A percentile compares a stretch with the other conserved stretches of the same genome.
Conservation (phyloP, 208 protist genomes). For the Wallacemonas sp. region DNA sequence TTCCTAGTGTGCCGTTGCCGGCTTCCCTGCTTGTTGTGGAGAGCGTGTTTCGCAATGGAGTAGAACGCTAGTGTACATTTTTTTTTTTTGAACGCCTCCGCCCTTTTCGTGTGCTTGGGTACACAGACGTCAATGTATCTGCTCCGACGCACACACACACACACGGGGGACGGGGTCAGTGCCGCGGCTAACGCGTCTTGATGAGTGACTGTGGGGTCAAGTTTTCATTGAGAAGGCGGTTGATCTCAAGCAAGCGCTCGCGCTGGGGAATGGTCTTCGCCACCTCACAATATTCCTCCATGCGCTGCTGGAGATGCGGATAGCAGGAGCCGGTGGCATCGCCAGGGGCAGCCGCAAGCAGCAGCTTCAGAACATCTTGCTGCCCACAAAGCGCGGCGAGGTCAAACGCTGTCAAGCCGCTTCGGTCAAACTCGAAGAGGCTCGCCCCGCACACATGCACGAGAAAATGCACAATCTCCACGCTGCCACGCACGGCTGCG, state of each 20-base stretch:
- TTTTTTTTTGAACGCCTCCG: too few species aligned
- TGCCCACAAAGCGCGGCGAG: slow-evolving; percentile 72
- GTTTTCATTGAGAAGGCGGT: slow-evolving; percentile 39
- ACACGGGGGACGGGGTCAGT: too few species aligned
- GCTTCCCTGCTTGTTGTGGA: too few species aligned
- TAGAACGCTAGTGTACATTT: too few species aligned
- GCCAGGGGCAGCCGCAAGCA: slow-evolving; percentile 28
- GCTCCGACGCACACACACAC: too few species aligned
- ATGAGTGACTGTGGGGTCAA: slow-evolving; percentile 52
- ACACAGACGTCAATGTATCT: too few species aligned
- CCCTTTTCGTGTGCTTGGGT: too few species aligned
- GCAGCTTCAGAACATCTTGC: slow-evolving; percentile 37
- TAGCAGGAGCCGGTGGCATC: slow-evolving; percentile 32
- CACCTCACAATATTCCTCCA: slow-evolving; percentile 68
- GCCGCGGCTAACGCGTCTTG: background rate
- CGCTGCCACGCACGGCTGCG: slow-evolving; percentile 61
- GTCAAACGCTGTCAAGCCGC: slow-evolving; percentile 60
- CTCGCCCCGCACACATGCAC: slow-evolving; percentile 50
- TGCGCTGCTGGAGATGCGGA: slow-evolving; percentile 39
- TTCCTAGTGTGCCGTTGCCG: too few species aligned
- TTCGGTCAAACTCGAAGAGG: slow-evolving; percentile 33
- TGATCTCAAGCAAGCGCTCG: slow-evolving; percentile 48
- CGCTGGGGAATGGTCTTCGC: slow-evolving; percentile 62
- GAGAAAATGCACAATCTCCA: slow-evolving; percentile 51
- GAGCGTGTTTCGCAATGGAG: too few species aligned